phyloP scores from a whole-genome alignment of 2,329 filamentous ascomycete species.

The Neopestalotiopsis rosae region DNA sequence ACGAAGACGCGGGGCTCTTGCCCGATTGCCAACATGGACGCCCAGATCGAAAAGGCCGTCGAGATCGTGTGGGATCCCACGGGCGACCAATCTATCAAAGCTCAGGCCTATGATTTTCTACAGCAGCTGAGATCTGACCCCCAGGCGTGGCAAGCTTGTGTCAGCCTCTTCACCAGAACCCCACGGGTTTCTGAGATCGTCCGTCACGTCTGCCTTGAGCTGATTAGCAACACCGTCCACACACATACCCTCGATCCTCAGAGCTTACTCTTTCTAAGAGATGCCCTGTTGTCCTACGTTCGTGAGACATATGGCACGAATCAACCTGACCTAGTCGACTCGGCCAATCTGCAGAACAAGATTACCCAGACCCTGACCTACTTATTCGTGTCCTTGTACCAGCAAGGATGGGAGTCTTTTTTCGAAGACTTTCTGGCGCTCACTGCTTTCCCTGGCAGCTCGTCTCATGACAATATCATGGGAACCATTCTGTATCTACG shows the following conservation, averaged over 20 bases:
- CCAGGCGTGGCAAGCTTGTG: slow-evolving; percentile 89
- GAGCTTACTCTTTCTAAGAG: slow-evolving; percentile 77
- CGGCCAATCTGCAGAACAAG: slow-evolving; percentile 88
- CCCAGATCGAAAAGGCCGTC: slow-evolving; percentile 90
- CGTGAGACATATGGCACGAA: slow-evolving; percentile 73
- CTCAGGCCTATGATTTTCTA: slow-evolving; percentile 82
- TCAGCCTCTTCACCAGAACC: slow-evolving; percentile 80
- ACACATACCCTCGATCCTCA: slow-evolving; percentile 75
- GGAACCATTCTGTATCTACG: slow-evolving; percentile 89
- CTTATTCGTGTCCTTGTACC: slow-evolving; percentile 88
- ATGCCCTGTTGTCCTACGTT: slow-evolving; percentile 82
- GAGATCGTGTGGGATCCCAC: slow-evolving; percentile 87
- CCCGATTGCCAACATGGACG: slow-evolving; percentile 11
- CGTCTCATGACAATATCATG: slow-evolving; percentile 68
- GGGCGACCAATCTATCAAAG: slow-evolving; percentile 76
- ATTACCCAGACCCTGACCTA: slow-evolving; percentile 94
- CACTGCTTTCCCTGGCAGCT: slow-evolving; percentile 67
- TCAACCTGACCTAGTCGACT: slow-evolving; percentile 67
- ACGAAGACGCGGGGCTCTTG: slow-evolving; percentile 12
- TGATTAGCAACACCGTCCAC: slow-evolving; percentile 91
- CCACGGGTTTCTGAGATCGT: slow-evolving; percentile 82
- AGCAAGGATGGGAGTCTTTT: slow-evolving; percentile 84
- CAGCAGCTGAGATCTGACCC: slow-evolving; percentile 81
- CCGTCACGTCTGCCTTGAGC: slow-evolving; percentile 86
- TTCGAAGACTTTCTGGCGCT: slow-evolving; percentile 87